Evolutionary conservation across 2,329 filamentous ascomycete species (phyloP).

Genomic region (Penicillium sp.): DNA sequence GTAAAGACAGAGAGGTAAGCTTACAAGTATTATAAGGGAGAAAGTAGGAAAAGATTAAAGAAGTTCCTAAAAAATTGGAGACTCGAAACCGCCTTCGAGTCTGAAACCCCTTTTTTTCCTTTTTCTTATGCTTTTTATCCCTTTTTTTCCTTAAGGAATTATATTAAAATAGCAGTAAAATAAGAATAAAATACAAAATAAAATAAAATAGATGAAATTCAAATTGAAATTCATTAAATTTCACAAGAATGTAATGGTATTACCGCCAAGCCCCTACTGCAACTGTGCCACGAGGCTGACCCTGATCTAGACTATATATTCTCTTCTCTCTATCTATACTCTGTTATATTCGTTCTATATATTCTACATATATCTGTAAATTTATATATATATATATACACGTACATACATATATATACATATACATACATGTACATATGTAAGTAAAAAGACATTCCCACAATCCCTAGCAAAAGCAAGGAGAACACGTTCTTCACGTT

Average conservation of each 20-base stretch:
- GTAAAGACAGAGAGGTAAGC: not conserved
- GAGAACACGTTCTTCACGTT: slow-evolving; percentile 11
- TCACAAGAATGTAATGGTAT: slow-evolving; percentile 8
- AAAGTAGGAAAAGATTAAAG: slow-evolving; percentile 1
- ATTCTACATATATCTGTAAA: too few species aligned
- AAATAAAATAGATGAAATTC: not conserved
- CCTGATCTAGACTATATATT: slow-evolving; percentile 6
- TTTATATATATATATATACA: too few species aligned
- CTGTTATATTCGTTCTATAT: too few species aligned
- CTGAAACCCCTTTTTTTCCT: slow-evolving; percentile 2
- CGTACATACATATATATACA: too few species aligned
- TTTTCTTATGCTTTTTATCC: slow-evolving; percentile 2
- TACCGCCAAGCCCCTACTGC: slow-evolving; percentile 24
- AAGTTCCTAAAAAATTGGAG: slow-evolving; percentile 7
- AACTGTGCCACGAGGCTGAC: slow-evolving; percentile 29
- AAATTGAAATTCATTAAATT: not conserved
- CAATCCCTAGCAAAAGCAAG: slow-evolving; percentile 6
- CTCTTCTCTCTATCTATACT: too few species aligned
- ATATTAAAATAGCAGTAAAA: not conserved
- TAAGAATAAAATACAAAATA: not conserved
- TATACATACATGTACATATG: too few species aligned
- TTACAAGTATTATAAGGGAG: not conserved
- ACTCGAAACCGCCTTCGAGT: slow-evolving; percentile 8
- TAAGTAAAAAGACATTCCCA: not conserved
- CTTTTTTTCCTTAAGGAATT: not conserved